These are phyloP conservation scores for Yarrowia sp. DNA, from an alignment of 805 yeast species.

Conservation along the genomic window DNA sequence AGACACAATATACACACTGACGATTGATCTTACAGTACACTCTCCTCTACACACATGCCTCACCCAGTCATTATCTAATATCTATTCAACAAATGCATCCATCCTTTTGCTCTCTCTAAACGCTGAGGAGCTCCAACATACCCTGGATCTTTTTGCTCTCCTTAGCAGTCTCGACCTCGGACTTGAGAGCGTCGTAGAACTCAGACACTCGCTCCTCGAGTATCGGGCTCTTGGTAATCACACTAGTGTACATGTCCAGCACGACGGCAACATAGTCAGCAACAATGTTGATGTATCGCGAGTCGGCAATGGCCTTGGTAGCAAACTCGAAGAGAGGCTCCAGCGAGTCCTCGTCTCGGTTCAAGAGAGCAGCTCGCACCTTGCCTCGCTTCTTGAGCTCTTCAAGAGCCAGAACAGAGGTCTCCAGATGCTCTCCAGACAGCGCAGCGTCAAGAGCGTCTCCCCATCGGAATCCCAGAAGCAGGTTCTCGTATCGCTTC, in stretches of 20 bases:
- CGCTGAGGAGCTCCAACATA: constrained; percentile 80
- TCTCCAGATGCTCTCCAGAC: constrained; percentile 73
- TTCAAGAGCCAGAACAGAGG: constrained; percentile 74
- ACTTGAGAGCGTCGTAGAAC: constrained; percentile 53
- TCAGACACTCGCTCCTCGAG: constrained; percentile 67
- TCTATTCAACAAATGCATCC: constrained; percentile 18
- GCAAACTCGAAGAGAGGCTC: constrained; percentile 89
- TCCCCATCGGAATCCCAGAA: constrained; percentile 85
- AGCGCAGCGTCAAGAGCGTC: constrained; percentile 88
- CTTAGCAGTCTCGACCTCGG: constrained; percentile 71
- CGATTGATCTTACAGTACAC: no score
- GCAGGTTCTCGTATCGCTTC: constrained; percentile 75
- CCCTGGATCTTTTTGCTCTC: constrained; percentile 91
- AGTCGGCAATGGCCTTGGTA: constrained; percentile 69
- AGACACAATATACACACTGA: not conserved
- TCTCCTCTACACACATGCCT: no score
- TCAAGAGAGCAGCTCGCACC: constrained; percentile 70
- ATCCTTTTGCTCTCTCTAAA: not conserved
- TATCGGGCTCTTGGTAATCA: constrained; percentile 70
- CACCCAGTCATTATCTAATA: not conserved
- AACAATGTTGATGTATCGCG: constrained; percentile 60
- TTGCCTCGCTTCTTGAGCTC: constrained; percentile 89
- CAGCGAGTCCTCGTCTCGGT: constrained; percentile 79
- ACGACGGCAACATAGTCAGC: constrained; percentile 67
- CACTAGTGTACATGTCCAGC: constrained; percentile 70